Conservation (phyloP, 1,284 basidiomycete genomes). For the Rhodotorula glutinis region DNA sequence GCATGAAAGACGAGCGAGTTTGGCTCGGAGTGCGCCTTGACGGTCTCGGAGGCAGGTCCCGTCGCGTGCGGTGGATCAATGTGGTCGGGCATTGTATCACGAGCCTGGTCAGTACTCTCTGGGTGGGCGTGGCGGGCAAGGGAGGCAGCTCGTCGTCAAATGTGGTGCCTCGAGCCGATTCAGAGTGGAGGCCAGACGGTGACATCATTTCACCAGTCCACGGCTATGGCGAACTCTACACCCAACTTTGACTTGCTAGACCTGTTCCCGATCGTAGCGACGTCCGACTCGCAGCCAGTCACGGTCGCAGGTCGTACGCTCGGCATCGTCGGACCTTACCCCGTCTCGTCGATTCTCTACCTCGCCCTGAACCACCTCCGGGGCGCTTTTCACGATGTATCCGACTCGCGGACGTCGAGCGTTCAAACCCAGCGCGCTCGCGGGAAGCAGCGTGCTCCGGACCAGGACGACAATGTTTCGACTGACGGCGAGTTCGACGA, state of each 20-base stretch:
- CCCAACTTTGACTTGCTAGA: background rate
- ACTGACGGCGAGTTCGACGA: background rate
- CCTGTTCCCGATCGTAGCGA: background rate
- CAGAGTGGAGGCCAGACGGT: too few species aligned
- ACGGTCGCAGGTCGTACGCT: conserved; percentile 5
- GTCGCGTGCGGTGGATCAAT: conserved; percentile 34
- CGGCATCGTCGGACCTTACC: conserved; percentile 21
- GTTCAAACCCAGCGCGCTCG: conserved; percentile 3
- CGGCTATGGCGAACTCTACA: too few species aligned
- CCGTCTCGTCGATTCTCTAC: conserved; percentile 20
- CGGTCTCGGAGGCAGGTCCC: conserved; percentile 30
- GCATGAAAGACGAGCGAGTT: conserved; percentile 51
- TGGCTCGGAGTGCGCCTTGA: conserved; percentile 42
- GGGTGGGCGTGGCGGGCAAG: background rate
- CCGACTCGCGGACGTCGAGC: rapidly evolving
- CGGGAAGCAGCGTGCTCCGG: conserved; percentile 5
- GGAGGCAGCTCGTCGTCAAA: background rate
- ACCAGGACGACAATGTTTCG: background rate
- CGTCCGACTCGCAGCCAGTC: background rate
- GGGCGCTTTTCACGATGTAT: background rate
- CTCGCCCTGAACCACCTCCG: conserved; percentile 28
- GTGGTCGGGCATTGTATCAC: conserved; percentile 15
- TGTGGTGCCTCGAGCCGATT: too few species aligned
- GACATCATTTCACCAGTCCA: too few species aligned
- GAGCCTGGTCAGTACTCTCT: background rate